These are phyloP conservation scores for Aureobasidium uvarum DNA, from an alignment of 2,329 filamentous ascomycete species.

Conservation along the genomic window DNA sequence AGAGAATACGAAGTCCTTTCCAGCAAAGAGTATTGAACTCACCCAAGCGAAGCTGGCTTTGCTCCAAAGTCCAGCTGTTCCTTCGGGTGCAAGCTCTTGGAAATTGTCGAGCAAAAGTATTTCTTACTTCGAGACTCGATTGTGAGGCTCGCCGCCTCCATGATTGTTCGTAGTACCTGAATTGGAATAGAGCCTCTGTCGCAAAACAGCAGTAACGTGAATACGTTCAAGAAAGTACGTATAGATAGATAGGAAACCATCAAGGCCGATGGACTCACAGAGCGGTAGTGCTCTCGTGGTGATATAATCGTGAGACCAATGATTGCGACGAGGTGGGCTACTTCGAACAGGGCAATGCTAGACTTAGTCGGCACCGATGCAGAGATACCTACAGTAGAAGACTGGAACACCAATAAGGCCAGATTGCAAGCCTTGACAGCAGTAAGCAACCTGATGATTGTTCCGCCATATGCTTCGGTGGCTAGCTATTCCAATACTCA, in stretches of 20 bases:
- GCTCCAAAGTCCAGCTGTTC: constrained; percentile 3
- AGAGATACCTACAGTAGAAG: not conserved
- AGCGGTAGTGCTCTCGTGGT: not conserved
- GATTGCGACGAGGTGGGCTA: not conserved
- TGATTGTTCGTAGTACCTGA: not conserved
- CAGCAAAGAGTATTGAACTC: not conserved
- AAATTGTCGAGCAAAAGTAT: not conserved
- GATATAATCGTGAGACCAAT: not conserved
- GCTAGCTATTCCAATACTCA: not conserved
- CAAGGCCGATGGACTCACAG: not conserved
- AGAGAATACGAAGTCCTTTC: not conserved
- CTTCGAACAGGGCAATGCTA: not conserved
- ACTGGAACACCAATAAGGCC: not conserved
- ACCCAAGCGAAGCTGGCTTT: not conserved
- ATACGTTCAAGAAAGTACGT: not conserved
- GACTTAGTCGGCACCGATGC: not conserved
- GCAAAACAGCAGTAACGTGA: not conserved
- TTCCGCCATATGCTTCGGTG: not conserved
- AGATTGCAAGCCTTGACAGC: not conserved
- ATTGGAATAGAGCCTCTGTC: not conserved
- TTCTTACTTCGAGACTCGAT: not conserved
- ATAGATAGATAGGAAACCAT: not conserved
- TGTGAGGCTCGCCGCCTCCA: not conserved
- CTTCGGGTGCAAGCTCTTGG: not conserved
- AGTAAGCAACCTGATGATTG: not conserved